phyloP scores from a whole-genome alignment of 208 protist species.

The Trypanosomatidae sp. region DNA sequence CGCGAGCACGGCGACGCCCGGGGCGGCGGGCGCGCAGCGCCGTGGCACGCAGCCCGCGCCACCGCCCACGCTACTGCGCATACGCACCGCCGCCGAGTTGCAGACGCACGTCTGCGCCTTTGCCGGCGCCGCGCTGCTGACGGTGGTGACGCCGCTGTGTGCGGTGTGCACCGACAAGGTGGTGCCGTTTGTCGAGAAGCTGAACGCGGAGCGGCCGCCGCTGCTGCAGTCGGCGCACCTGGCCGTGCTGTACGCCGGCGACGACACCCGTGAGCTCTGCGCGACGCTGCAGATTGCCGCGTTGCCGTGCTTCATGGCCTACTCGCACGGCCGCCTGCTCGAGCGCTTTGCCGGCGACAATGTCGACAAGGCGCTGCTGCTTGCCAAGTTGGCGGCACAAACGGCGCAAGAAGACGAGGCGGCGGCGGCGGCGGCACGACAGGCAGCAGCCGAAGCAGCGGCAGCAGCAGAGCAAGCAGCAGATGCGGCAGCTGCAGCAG shows the following conservation, averaged over 20 bases:
- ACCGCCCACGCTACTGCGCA: slow-evolving; percentile 40
- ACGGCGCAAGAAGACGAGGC: slow-evolving; percentile 11
- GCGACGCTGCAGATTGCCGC: slow-evolving; percentile 17
- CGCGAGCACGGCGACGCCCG: not conserved
- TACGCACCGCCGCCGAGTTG: slow-evolving; percentile 29
- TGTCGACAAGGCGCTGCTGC: slow-evolving; percentile 41
- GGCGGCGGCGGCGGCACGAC: slow-evolving; percentile 15
- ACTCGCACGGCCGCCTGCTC: slow-evolving; percentile 40
- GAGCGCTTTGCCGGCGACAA: slow-evolving; percentile 50
- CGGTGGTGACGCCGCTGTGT: slow-evolving; percentile 41
- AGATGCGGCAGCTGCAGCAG: not conserved
- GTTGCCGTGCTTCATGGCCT: slow-evolving; percentile 35
- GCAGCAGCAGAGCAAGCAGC: slow-evolving; percentile 2
- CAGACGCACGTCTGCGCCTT: slow-evolving; percentile 16
- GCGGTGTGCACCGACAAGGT: slow-evolving; percentile 22
- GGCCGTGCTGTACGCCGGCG: slow-evolving; percentile 35
- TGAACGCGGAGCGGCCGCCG: slow-evolving; percentile 43
- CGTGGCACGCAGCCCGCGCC: not conserved
- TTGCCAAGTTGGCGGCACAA: slow-evolving; percentile 36
- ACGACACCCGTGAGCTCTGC: slow-evolving; percentile 26
- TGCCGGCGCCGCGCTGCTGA: slow-evolving; percentile 28
- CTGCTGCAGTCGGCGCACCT: slow-evolving; percentile 23
- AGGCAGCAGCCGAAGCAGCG: slow-evolving; percentile 1
- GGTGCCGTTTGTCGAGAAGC: slow-evolving; percentile 35
- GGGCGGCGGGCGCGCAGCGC: not conserved